A percentile compares a stretch with the other conserved stretches of the same genome.
Evolutionary conservation across 2,329 filamentous ascomycete genomes (phyloP).

Genomic region (Aspergillus uvarum): DNA sequence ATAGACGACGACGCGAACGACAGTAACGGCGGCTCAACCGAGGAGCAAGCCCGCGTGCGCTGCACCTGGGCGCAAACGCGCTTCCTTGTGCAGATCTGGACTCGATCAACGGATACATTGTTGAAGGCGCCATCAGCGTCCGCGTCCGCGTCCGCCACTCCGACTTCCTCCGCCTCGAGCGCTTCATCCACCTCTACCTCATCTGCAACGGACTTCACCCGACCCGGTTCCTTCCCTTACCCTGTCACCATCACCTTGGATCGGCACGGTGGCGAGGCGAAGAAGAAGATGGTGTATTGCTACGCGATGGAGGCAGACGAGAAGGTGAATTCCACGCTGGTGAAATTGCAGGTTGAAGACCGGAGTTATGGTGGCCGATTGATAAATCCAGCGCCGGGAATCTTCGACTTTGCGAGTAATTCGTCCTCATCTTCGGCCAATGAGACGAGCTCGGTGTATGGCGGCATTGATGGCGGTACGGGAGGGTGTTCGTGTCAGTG

Average conservation of each 20-base stretch:
- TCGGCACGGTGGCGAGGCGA: conserved; percentile 56
- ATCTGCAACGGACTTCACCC: conserved; percentile 48
- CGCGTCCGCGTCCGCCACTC: conserved; percentile 14
- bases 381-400: conserved; percentile 52
- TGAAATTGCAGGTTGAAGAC: conserved; percentile 54
- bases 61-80: conserved; percentile 64
- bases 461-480: conserved; percentile 58
- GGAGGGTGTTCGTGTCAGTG: conserved; percentile 62
- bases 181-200: conserved; percentile 22
- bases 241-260: conserved; percentile 61
- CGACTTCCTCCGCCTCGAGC: conserved; percentile 16
- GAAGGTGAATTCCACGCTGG: conserved; percentile 46
- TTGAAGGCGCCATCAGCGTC: conserved; percentile 14
- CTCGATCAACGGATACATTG: conserved; percentile 43
- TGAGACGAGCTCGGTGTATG: conserved; percentile 30
- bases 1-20: conserved; percentile 42
- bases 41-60: conserved; percentile 47
- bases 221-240: conserved; percentile 61
- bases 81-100: conserved; percentile 64
- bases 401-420: conserved; percentile 34
- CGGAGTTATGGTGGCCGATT: conserved; percentile 52
- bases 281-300: conserved; percentile 60
- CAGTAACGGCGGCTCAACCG: conserved; percentile 49
- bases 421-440: conserved; percentile 1
- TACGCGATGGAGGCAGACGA: conserved; percentile 54